Base-by-base conservation (phyloP, 139 green algal species). In the Bryopsis sp. region DNA sequence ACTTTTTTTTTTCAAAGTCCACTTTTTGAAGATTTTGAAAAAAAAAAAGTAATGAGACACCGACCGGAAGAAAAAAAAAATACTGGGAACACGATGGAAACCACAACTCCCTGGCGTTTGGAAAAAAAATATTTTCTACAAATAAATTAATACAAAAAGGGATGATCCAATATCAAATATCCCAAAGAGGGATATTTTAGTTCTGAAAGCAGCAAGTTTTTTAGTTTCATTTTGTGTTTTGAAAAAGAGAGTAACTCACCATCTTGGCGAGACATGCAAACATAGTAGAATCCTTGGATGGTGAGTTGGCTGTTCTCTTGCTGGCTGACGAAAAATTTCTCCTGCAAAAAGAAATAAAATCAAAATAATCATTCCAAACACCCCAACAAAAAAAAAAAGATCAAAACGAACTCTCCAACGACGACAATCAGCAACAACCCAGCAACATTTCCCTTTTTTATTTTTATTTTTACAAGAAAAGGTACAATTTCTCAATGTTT, bases 211-310 rank as follows among this genome's bases (percentile, higher is more conserved):
- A n/a, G n/a, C n/a, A n/a, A n/a, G n/a, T 54, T 26, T 19, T 54
- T 54, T 19, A 54, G 43, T 19, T 54, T 19, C 11, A 19, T 54
- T 54, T 54, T 26, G 43, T 19, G 15, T 19, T 19, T 19, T 54
- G 11, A 26, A 11, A 11, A 54, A 54, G 15, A 54, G 43, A 26
- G 15, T 54, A 54, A 11, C 54, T 28, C 54, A 63, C 54, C 59
- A n/a, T 26, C 43, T 24, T 43, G 31, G 7, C 59, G 59, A 28
- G 24, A 67, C 35, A 67, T 46, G 59, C 59, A 67, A 19, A 67
- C 33, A 31, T 67, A 67, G 33, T 67, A 67, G 31, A 67, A 67
- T 8, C 59, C 59, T 47, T 67, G 59, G 33, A 67, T 67, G 22
- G 59, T 67, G 5, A 46, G 31, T 39, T 39, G 7, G 33, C 28